Evolutionary conservation across 108 stramenopile genomes (phyloP), one percentile per base, ranked within the genome.

Genomic region (Epithemia pelagica): DNA sequence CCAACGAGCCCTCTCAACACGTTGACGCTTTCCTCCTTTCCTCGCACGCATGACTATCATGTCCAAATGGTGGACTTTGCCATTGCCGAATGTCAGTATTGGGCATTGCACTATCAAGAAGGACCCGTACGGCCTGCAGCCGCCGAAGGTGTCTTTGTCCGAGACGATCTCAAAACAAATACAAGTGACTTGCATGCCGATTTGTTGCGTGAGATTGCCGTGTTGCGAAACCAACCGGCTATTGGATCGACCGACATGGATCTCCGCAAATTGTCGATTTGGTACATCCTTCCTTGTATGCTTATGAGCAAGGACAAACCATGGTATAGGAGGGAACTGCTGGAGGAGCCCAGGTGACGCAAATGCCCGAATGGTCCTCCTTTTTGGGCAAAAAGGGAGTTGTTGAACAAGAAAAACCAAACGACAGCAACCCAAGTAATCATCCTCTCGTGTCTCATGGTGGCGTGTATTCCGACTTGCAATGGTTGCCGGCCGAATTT

Each of bases 401-500:
- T 26, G 28, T 7, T 10, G 61, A 61, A 29, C 58, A 18, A 58
- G n/a, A n/a, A n/a, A n/a, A n/a, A n/a, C n/a, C n/a, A n/a, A n/a
- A n/a, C n/a, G 37, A 46, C 5, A 46, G 5, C 10, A 46, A 46
- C 37, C 5, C 37, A 5, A 15, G 37, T 15, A 15, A 10, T 5
- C 5, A 46, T 5, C 15, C 37, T 10, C 15, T 15, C 37, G 37
- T 10, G 5, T 46, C 37, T 46, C 37, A 46, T 15, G 37, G 37
- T 46, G 56, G 56, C 8, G 7, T n/a, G 7, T 58, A 28, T 30
- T 61, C 61, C 28, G 8, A 28, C 3, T 26, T 61, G 21, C 61
- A 61, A 26, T 61, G 61, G 61, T 26, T 61, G 3, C 61, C 61
- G 3, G 61, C 61, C 5, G 61, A 61, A 61, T 61, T 61, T 21